Conservation (phyloP, 2,329 filamentous ascomycete species). For the Aspergillus ochraceus region DNA sequence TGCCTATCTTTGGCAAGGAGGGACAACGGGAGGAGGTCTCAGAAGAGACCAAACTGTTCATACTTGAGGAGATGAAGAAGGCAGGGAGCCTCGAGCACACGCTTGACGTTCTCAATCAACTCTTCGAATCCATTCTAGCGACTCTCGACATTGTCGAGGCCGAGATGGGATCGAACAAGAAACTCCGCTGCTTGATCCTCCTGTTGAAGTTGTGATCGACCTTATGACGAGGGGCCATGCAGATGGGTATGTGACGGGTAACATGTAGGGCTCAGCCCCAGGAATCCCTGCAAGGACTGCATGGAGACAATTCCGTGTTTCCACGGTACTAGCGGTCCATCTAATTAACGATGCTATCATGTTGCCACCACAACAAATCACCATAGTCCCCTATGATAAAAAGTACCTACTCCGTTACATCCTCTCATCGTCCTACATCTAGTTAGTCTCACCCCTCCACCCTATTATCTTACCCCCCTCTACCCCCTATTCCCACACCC, state of each 20-base stretch:
- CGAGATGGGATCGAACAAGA: not conserved
- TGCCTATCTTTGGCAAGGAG: not conserved
- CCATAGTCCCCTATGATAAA: too few species aligned
- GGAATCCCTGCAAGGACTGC: too few species aligned
- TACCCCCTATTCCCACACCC: not conserved
- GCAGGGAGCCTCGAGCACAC: constrained; percentile 1
- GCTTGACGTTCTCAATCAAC: not conserved
- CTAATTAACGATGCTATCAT: too few species aligned
- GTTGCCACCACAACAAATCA: too few species aligned
- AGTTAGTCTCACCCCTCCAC: not conserved
- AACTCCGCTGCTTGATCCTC: not conserved
- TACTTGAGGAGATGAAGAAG: constrained; percentile 4
- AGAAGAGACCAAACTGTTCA: not conserved
- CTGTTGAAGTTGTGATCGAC: constrained; percentile 5
- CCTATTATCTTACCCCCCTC: not conserved
- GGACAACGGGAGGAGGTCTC: not conserved
- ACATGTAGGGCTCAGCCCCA: too few species aligned
- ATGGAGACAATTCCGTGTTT: too few species aligned
- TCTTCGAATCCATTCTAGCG: not conserved
- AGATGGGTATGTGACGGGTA: not conserved
- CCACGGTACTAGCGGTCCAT: too few species aligned
- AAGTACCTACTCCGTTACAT: too few species aligned
- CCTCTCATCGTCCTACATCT: too few species aligned
- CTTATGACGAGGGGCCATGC: too few species aligned
- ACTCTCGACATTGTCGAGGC: not conserved